phyloP scores from a whole-genome alignment of 1,139 yeast genomes.

The Zygosaccharomyces pseudobailii region DNA sequence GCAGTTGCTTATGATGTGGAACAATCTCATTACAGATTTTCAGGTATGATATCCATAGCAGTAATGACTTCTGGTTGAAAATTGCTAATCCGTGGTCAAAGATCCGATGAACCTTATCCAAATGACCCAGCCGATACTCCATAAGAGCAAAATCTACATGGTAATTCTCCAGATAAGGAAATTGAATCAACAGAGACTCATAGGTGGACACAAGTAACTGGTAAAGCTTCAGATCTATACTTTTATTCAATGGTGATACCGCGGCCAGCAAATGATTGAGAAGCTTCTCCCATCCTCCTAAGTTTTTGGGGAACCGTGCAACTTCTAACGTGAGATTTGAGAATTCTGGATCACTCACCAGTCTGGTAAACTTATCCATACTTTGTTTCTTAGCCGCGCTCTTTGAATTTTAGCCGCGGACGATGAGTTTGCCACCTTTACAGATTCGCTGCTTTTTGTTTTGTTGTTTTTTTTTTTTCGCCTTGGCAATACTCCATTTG shows the following conservation, averaged over 20 bases:
- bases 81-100: constrained; percentile 50
- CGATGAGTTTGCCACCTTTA: not conserved
- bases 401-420: not conserved
- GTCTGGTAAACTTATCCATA: constrained; percentile 21
- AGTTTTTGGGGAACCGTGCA: constrained; percentile 25
- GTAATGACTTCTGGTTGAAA: constrained; percentile 42
- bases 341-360: constrained; percentile 23
- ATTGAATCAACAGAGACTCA: constrained; percentile 52
- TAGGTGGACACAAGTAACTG: constrained; percentile 42
- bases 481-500: not conserved
- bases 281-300: constrained; percentile 32
- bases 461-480: not conserved
- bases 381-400: not conserved
- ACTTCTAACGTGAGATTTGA: constrained; percentile 24
- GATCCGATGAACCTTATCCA: constrained; percentile 45
- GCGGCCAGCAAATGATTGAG: constrained; percentile 24
- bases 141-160: constrained; percentile 73
- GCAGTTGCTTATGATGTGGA: constrained; percentile 32
- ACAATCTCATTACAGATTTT: constrained; percentile 47
- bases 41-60: constrained; percentile 71
- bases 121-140: constrained; percentile 58
- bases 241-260: constrained; percentile 28
- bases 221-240: constrained; percentile 18
- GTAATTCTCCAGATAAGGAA: constrained; percentile 70
- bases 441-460: not conserved